Base-by-base conservation (phyloP, 2,329 filamentous ascomycete species). In the Elsinoe australis region DNA sequence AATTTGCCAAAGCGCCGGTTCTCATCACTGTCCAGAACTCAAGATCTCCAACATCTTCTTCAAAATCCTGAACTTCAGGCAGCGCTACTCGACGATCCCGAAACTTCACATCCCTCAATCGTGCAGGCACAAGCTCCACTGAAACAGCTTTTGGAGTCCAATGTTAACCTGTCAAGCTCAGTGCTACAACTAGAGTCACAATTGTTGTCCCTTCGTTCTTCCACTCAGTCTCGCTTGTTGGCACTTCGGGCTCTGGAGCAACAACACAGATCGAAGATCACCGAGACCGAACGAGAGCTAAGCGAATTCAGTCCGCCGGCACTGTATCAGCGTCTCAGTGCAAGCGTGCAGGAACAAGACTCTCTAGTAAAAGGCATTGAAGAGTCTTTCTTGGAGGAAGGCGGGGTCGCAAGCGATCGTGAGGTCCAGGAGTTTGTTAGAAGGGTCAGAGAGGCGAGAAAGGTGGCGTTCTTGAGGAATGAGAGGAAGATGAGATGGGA, bases 401-500 rank as follows among this genome's bases (percentile, higher is more conserved):
- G 64, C 49, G 68, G 67, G 2, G 62, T 72, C 26, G 85, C 83
- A 2, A 81, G 77, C 18, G 89, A 95, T 68, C 79, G 86, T 60
- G 92, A 96, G 67, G 80, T 85, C 19, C 72, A 75, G 1, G 90
- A 96, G 52, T 96, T 92, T 80, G 79, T 95, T 15, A 76, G 82
- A 59, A 71, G 84, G 58, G 85, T 94, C 54, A 75, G 87, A 56
- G 88, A 90, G 57, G 85, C 85, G 7, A 85, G 82, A 61, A 84
- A 85, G 57, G 70, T 84, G 50, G 82, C 83, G 53, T 94, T 92
- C 60, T 71, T 89, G 47, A 75, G 92, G 50, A 80, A 83, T 60
- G 92, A 96, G 70, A 78, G 87, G 55, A 94, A 89, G 66, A 85
- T 88, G 59, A 76, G 92, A 58, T 96, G 92, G 92, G 92, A 96